phyloP scores from a whole-genome alignment of 129 eudicot species.

The Daucus carota region DNA sequence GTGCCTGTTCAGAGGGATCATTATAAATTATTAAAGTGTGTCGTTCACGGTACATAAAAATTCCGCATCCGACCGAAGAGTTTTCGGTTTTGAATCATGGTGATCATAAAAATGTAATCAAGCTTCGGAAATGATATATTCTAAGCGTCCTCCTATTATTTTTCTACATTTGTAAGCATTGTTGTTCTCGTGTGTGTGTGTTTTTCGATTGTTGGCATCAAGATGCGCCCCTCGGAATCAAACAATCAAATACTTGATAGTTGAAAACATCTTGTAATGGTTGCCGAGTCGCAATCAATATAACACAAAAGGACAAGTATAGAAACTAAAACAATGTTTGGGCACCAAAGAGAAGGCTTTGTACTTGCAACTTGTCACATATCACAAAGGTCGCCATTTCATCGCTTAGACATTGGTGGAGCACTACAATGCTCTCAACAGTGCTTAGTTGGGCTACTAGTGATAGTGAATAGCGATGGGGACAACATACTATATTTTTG shows the following conservation, averaged over 20 bases:
- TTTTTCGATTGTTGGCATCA: background rate
- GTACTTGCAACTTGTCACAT: background rate
- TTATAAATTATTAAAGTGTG: too few species aligned
- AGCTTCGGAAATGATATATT: background rate
- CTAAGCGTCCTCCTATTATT: background rate
- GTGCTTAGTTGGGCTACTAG: too few species aligned
- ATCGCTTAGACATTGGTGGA: too few species aligned
- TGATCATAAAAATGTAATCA: background rate
- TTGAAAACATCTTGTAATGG: background rate
- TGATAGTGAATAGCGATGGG: too few species aligned
- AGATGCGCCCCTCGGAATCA: background rate
- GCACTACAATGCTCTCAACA: too few species aligned
- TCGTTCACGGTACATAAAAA: too few species aligned
- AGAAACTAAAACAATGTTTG: background rate
- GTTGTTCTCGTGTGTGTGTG: background rate
- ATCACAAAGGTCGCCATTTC: too few species aligned
- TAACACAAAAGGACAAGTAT: too few species aligned
- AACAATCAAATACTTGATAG: background rate
- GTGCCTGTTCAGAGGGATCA: too few species aligned
- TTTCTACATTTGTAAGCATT: too few species aligned
- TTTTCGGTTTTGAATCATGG: background rate
- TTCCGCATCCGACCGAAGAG: too few species aligned
- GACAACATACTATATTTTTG: too few species aligned
- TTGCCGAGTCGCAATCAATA: background rate
- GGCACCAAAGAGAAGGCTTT: background rate